phyloP scores from a whole-genome alignment of 805 yeast species.

The Wickerhamiella vanderwaltii region DNA sequence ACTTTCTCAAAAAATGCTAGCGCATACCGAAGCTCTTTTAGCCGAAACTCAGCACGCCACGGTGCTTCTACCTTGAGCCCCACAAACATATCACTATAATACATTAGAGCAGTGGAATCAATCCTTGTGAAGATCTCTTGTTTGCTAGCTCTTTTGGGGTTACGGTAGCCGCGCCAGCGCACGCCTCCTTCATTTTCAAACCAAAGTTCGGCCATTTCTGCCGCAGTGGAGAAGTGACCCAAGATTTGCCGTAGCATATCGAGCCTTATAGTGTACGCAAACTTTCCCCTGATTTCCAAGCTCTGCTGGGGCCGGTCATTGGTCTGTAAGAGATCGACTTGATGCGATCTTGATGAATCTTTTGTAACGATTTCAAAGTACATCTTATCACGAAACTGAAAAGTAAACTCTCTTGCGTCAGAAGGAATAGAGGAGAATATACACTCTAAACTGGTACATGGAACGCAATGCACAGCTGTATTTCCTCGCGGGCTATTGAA shows the following conservation, averaged over 20 bases:
- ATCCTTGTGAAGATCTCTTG: slow-evolving; percentile 7
- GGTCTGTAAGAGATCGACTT: slow-evolving; percentile 1
- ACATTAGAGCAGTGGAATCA: slow-evolving; percentile 17
- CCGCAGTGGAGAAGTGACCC: slow-evolving; percentile 12
- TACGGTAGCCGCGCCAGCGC: slow-evolving; percentile 14
- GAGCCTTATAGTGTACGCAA: not conserved
- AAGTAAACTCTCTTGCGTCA: not conserved
- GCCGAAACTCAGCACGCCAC: slow-evolving; percentile 17
- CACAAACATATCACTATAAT: slow-evolving; percentile 14
- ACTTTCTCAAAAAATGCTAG: slow-evolving; percentile 14
- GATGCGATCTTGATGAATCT: not conserved
- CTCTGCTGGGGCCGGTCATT: not conserved
- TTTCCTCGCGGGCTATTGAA: not conserved
- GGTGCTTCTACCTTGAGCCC: slow-evolving; percentile 17
- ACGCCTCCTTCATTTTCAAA: slow-evolving; percentile 12
- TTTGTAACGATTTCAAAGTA: not conserved
- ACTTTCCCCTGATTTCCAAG: not conserved
- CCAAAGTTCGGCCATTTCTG: slow-evolving; percentile 18
- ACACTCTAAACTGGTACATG: not conserved
- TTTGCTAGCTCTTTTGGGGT: slow-evolving; percentile 7
- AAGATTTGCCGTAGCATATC: slow-evolving; percentile 5
- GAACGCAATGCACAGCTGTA: not conserved
- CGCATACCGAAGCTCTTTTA: slow-evolving; percentile 18
- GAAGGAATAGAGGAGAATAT: not conserved
- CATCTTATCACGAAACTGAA: slow-evolving; percentile 1